Evolutionary conservation across 2,329 filamentous ascomycete species (phyloP), one percentile per base, ranked within the genome.

Genomic region (Ampelomyces quisqualis): DNA sequence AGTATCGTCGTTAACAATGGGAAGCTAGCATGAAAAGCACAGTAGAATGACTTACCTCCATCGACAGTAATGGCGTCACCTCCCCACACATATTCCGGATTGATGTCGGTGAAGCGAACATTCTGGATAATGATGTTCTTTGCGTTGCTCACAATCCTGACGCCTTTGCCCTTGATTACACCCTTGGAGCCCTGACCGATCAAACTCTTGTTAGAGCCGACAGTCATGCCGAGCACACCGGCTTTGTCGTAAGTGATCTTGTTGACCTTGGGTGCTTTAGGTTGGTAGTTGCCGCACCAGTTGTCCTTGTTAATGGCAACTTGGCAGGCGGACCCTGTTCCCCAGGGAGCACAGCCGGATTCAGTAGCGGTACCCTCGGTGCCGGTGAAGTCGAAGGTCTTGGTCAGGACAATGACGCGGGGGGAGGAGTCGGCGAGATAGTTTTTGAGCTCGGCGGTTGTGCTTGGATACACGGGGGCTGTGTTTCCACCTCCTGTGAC

Each of bases 391-490:
- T 80, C 75, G 57, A 77, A 76, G 32, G 62, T 62, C 55, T 79
- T 77, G 58, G 74, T 73, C 19, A 84, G 69, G 39, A 84, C 72
- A 53, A 85, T 83, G 45, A 77, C 75, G 17, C 79, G 75, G 9
- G 80, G 55, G 14, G 69, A 60, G 39, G 64, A 67, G 61, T 82
- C 79, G 7, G 71, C 70, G 4, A 85, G 75, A 68, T 82, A 84
- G 26, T 70, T 73, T 61, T 77, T 75, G 32, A 84, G 75, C 73
- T 85, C 72, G 17, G 67, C 72, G 28, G 43, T 59, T 15, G 52
- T 53, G 13, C 43, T 39, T 8, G 55, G 55, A 43, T 59, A 57
- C 24, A 59, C 55, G 4, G 55, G 54, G 2, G 47, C 33, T 13
- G 55, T 52, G 22, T 32, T 50, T 21, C 55, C 54, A 32, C 55